phyloP scores from a whole-genome alignment of 169 alveolate species.

The Cryptosporidium canis region DNA sequence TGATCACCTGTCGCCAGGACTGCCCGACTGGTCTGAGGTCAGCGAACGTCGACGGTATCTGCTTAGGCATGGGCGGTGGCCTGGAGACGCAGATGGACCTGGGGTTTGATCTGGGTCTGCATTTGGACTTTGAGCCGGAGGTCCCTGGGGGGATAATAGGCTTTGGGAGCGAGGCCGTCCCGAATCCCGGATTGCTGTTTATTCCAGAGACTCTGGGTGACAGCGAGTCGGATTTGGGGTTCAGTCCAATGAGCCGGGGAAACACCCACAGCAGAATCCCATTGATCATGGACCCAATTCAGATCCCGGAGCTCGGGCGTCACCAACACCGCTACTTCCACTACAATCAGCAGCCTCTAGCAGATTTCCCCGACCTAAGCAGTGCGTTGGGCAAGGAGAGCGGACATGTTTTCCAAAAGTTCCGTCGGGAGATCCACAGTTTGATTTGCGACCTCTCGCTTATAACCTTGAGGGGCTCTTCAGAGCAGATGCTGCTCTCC shows the following conservation, averaged over 20 bases:
- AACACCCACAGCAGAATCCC: background rate
- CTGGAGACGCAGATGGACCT: background rate
- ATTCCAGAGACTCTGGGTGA: background rate
- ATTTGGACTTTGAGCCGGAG: background rate
- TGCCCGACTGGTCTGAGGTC: background rate
- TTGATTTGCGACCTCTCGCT: background rate
- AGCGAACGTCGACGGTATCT: background rate
- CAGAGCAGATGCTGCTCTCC: background rate
- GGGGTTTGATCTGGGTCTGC: background rate
- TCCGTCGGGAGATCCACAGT: background rate
- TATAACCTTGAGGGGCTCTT: constrained; percentile 1
- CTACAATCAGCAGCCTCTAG: background rate
- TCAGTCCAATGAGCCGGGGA: background rate
- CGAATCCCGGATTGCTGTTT: background rate
- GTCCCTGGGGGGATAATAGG: background rate
- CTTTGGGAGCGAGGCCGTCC: background rate
- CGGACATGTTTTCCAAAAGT: background rate
- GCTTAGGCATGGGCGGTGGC: background rate
- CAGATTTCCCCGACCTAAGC: background rate
- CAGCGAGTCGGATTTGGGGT: background rate
- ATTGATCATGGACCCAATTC: background rate
- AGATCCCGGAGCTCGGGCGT: background rate
- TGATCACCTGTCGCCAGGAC: background rate
- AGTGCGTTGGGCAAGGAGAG: background rate
- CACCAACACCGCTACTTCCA: background rate